Base-by-base conservation (phyloP, 2,329 filamentous ascomycete genomes). In the Calonectria pteridis region DNA sequence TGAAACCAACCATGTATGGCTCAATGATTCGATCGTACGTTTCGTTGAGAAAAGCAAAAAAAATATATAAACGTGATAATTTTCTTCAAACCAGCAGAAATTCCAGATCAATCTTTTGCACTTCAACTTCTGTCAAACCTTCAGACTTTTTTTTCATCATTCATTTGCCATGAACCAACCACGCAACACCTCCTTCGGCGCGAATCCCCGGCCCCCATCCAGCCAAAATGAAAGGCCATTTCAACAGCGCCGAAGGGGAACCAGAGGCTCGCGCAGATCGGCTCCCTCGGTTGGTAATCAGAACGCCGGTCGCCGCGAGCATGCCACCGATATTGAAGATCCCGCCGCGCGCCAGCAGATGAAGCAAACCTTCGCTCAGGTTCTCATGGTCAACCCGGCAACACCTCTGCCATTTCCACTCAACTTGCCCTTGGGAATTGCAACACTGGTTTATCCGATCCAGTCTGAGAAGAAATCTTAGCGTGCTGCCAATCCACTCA, bases 341-440 rank as follows among this genome's bases (percentile, higher is more conserved):
- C 74, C 74, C 7, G 74, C 72, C n/a, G 72, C 74, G 6, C 65
- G 74, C 16, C 72, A 75, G 16, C 75, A 77, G 40, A 75, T 77
- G 69, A 77, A 77, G 51, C 75, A 76, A 29, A 75, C 72, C 6
- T 73, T 77, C 28, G 67, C 75, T 11, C 69, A 68, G 20, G 67
- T 68, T 28, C 74, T 77, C 59, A 77, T 76, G 59, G 72, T 68
- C 31, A 77, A 73, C 9, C 74, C 74, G 0, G 75, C 53, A n/a
- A 68, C 71, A 18, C 69, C 75, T 16, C 28, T 76, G 2, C 75
- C 74, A 4, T 77, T 77, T 29, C 72, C 72, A 4, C 70, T 77
- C 1, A 49, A 67, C 10, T 35, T 70, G n/a, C 58, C 64, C 1
- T 35, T 77, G 11, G 75, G 72, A 2, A 33, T 76, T 4, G 65